Base-by-base conservation (phyloP, 179 eudicot genomes). In the Beta corolliflora region DNA sequence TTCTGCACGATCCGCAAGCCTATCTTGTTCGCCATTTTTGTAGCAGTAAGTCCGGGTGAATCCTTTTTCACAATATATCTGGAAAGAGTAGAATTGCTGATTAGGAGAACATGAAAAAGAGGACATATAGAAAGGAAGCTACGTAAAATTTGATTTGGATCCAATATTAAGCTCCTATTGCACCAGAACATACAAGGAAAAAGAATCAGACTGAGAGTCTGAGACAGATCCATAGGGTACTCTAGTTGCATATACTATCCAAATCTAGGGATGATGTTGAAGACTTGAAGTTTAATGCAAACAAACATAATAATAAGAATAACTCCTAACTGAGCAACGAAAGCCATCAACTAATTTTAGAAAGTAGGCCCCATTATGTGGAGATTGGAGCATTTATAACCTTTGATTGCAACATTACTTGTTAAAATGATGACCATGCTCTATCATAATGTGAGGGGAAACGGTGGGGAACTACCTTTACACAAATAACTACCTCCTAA, bases 1-100 rank as follows among this genome's bases (percentile, higher is more conserved):
- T 95, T 95, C 79, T 95, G 99, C 67, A 95, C 99, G 56, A 94
- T 95, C 78, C 98, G 91, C 71, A 95, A 89, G 70, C 98, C 98
- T 83, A 95, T 94, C 84, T 95, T 95, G 82, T 95, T 95, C 71
- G 78, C 91, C 58, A 95, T 95, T 82, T 95, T 95, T 3, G 98
- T 95, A 77, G 89, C 92, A 82, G 91, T 92, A 41, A 95, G 89
- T 71, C 99, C 99, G 46, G 95, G 94, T 54, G 92, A 76, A 84
- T 89, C 91, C 88, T 94, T 95, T 84, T 90, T 91, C n/a, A 95
- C 91, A 23, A 95, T 81, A 86, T 82, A 95, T 75, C 98, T 95
- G 90, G 48, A 83, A 84, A n/a, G 36, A 67, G 63, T 53, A 50
- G 23, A 66, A 58, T 54, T 50, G 9, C 68, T 46, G 41, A 77